A percentile compares a stretch with the other conserved stretches of the same genome.
These are phyloP conservation scores for Amanita fuliginea DNA, from an alignment of 768 basidiomycete species.

Conservation along the genomic window DNA sequence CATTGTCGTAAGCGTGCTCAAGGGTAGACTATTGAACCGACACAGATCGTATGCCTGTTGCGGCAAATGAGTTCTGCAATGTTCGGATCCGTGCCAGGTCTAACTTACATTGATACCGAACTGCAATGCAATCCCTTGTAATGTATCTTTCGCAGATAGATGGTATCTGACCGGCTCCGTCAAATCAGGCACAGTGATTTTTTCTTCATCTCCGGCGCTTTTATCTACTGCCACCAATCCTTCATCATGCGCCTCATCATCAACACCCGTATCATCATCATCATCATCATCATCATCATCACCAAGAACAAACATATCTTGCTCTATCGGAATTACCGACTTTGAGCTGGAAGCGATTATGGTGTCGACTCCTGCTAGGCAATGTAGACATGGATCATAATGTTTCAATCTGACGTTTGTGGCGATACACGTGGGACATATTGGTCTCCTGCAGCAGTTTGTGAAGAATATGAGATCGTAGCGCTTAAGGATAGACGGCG, in stretches of 20 bases:
- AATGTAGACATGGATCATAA: conserved; percentile 66
- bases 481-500: conserved; percentile 18
- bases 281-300: conserved; percentile 34
- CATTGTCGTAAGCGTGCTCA: conserved; percentile 53
- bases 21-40: conserved; percentile 53
- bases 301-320: conserved; percentile 54
- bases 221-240: not conserved
- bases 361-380: conserved; percentile 46
- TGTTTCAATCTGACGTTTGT: conserved; percentile 52
- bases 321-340: conserved; percentile 34
- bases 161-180: conserved; percentile 37
- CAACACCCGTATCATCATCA: too few species aligned
- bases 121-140: conserved; percentile 52
- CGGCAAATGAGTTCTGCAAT: too few species aligned
- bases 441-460: conserved; percentile 51
- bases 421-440: conserved; percentile 48
- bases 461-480: conserved; percentile 33
- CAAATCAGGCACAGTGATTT: conserved; percentile 22
- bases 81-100: too few species aligned
- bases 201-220: conserved; percentile 33
- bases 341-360: conserved; percentile 8
- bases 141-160: conserved; percentile 45
- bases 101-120: conserved; percentile 43
- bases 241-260: conserved; percentile 29
- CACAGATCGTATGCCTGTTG: conserved; percentile 46